Evolutionary conservation across 2,329 filamentous ascomycete genomes (phyloP), one percentile per base, ranked within the genome.

Genomic region (Epichloe glyceriae): DNA sequence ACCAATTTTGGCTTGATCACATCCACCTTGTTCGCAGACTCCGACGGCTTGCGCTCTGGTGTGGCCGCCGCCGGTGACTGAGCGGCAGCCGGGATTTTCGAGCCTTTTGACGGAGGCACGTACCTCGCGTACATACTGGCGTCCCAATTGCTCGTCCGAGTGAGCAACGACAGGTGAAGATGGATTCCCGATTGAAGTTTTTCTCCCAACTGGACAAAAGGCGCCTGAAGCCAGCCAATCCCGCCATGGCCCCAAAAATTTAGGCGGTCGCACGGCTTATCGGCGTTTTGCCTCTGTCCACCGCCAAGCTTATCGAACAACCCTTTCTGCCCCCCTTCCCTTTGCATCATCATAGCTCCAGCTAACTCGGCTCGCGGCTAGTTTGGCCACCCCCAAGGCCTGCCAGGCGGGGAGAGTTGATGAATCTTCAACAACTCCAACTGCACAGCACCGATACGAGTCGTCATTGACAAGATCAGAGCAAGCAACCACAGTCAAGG

Each of bases 81-180:
- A 40, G 30, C 53, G 34, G 22, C 47, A 51, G 35, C 49, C n/a
- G 43, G 15, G 7, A 49, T 38, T 26, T 47, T 55, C 49, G 61
- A 52, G 38, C 52, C 59, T 52, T 65, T 62, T 8, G 61, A 19
- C 6, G 64, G 60, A 40, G 68, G 71, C 15, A 73, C 60, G 52
- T 74, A 73, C 55, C 72, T 64, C 45, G 70, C 64, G 57, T 73
- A 72, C 68, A 70, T 70, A 26, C 11, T 60, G 53, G 49, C 30
- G 33, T 47, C 2, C n/a, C 38, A 4, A 20, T 42, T 35, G 15
- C 6, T 30, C 46, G 7, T 47, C 34, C 17, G 11, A 34, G 11
- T 19, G 14, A 15, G 30, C 22, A 14, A 35, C 4, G n/a, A 6
- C n/a, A 20, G 15, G 8, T 7, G 30, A 11, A 35, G 11, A 17